Conservation (phyloP, 805 yeast species). For the Yamadazyma olivae region DNA sequence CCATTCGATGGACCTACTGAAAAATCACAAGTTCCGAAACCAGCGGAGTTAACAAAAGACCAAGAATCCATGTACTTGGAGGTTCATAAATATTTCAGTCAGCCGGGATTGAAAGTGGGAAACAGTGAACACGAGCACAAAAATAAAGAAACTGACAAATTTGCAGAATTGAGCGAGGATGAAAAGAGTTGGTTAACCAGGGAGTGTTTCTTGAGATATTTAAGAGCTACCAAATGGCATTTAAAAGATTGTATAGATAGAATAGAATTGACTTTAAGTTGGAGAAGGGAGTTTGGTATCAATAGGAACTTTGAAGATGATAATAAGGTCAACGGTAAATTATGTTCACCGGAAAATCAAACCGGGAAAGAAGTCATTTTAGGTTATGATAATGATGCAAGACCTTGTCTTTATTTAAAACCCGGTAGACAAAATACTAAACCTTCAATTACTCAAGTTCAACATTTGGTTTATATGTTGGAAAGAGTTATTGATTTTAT, state of each 20-base stretch:
- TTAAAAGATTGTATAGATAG: conserved; percentile 67
- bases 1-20: conserved; percentile 22
- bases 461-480: conserved; percentile 87
- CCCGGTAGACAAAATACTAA: conserved; percentile 97
- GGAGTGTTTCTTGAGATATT: conserved; percentile 86
- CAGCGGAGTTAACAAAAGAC: conserved; percentile 45
- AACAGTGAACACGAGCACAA: conserved; percentile 47
- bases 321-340: conserved; percentile 50
- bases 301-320: conserved; percentile 42
- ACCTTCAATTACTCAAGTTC: conserved; percentile 87
- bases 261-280: conserved; percentile 71
- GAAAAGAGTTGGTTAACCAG: conserved; percentile 93
- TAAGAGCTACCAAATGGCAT: conserved; percentile 93
- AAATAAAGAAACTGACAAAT: conserved; percentile 27
- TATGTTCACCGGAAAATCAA: conserved; percentile 67
- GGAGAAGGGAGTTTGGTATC: conserved; percentile 91
- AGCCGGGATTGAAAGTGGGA: conserved; percentile 49
- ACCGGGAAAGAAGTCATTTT: conserved; percentile 90
- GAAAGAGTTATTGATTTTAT: conserved; percentile 91
- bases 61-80: conserved; percentile 59
- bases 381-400: conserved; percentile 84
- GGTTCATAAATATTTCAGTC: conserved; percentile 62
- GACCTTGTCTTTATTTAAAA: conserved; percentile 90
- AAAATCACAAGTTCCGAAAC: conserved; percentile 47
- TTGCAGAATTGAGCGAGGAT: conserved; percentile 20